Base-by-base conservation (phyloP, 768 basidiomycete species). In the Psilocybe cyanescens region DNA sequence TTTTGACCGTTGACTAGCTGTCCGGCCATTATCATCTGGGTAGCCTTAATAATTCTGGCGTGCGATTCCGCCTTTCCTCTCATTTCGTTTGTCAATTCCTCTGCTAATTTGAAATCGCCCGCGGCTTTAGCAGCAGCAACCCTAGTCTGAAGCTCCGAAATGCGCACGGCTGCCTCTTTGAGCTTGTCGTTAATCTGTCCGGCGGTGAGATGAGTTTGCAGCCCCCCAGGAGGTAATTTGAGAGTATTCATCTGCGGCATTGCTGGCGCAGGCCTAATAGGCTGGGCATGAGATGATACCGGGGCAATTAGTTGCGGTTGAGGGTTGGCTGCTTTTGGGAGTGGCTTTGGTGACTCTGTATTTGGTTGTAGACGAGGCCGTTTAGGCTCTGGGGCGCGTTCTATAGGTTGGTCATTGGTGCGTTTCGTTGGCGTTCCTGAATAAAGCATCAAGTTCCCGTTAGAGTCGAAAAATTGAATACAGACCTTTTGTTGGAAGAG, bases 351-450 rank as follows among this genome's bases (percentile, higher is more conserved):
- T 61, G 67, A 17, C 60, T 67, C 70, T 14, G 65, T 57, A 50
- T 60, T 64, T 8, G 73, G 61, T 11, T 71, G 69, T 11, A 81
- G 64, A 39, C 78, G 75, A 6, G 72, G 72, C 55, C 80, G 78
- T 67, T 86, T 86, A 29, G 79, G 24, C 49, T 87, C 86, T 48
- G 82, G 78, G 6, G 78, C 74, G 63, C 63, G 74, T 67, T 71
- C 76, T 8, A 63, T 60, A 50, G 62, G 66, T 1, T 70, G n/a
- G 19, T 86, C 85, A 1, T 71, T 76, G 16, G 75, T 62, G 28
- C 85, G 83, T 68, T 86, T 87, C 12, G 70, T 55, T 59, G 70
- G 74, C 2, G 55, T 51, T 75, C 28, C 11, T 65, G 68, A 1
- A 56, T 67, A 68, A 37, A 56, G 55, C 11, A 7, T 55, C 55